These are phyloP conservation scores for Tardiomyces depauwii DNA, from an alignment of 1,139 yeast species.

Conservation along the genomic window DNA sequence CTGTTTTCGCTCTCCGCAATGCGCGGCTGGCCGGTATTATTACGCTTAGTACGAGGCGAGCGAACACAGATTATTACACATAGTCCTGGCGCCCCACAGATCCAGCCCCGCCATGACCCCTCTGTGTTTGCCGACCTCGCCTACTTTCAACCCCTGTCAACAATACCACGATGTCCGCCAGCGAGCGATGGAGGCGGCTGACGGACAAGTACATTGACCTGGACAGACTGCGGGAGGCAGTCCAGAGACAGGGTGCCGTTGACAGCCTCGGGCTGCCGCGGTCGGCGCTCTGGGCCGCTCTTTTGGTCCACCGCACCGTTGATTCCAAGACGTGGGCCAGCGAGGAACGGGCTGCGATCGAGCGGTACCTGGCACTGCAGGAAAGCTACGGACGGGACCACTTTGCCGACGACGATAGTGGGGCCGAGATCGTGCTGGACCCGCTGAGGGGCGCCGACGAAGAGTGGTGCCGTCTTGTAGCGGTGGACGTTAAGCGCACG, in stretches of 20 bases:
- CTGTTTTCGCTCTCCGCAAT: too few relatives aligned
- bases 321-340: neutral
- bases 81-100: too few relatives aligned
- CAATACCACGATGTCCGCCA: neutral
- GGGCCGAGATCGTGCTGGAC: neutral
- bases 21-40: too few relatives aligned
- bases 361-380: neutral
- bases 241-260: neutral
- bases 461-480: conserved; percentile 7
- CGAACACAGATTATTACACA: too few relatives aligned
- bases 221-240: neutral
- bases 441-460: neutral
- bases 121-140: too few relatives aligned
- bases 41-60: too few relatives aligned
- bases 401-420: neutral
- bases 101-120: too few relatives aligned
- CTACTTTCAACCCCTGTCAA: too few relatives aligned
- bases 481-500: conserved; percentile 42
- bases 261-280: neutral
- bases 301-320: neutral
- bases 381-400: neutral
- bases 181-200: neutral
- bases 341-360: neutral
- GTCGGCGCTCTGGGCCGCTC: neutral
- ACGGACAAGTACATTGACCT: neutral